Base-by-base conservation (phyloP, 2,329 filamentous ascomycete species). In the Seiridium cupressi region DNA sequence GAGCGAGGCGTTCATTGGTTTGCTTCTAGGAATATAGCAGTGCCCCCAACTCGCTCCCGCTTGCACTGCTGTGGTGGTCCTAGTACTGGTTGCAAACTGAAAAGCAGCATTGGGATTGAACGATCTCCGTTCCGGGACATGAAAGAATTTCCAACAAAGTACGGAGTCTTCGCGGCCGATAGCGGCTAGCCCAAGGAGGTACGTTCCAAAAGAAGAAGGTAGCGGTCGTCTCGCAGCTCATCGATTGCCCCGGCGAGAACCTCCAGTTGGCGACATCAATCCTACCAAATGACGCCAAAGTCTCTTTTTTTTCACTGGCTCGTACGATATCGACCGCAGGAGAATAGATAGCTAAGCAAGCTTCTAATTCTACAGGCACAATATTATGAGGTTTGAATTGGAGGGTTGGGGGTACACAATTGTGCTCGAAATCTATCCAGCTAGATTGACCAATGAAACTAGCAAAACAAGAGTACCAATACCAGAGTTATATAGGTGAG, bases 11-110 rank as follows among this genome's bases (percentile, higher is more conserved):
- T 46, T 49, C 38, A 18, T 44, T 38, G 26, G 26, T 26, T 53
- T 60, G 55, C 35, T 60, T 59, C 49, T 55, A 36, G 42, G 48
- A 44, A 58, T 58, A 18, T 48, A 58, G 32, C 55, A 58, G 18
- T 26, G 35, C 35, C 11, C 46, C 46, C 26, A 18, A 51, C 4
- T 40, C 31, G 55, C 55, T 48, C 13, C n/a, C 49, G 5, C 55
- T 46, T 48, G 55, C 40, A 13, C 44, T 36, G 35, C 8, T 32
- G 5, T 10, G 40, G 40, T 26, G 26, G 5, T 42, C 18, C 26
- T 18, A 34, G 38, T 44, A 7, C 10, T 55, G 7, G 36, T 10
- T n/a, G 49, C 35, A 40, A 5, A 18, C 7, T 34, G 32, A 31
- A 34, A 8, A 42, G 38, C 18, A 26, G 18, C 18, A 26, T 26